phyloP scores from a whole-genome alignment of 768 basidiomycete species.

The Nevesoporus exiguus region DNA sequence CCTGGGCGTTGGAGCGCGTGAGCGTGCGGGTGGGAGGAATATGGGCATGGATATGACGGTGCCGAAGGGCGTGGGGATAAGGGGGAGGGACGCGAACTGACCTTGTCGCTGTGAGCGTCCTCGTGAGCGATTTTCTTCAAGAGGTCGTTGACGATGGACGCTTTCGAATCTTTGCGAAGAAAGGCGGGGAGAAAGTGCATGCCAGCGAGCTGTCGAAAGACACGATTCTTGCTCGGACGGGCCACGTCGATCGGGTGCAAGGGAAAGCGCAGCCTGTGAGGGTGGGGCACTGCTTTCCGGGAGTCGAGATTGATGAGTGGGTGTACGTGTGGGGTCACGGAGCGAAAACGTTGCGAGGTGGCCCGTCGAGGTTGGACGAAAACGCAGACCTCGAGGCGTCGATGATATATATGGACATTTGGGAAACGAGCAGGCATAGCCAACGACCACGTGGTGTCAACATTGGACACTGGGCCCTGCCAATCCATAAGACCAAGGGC shows the following conservation, averaged over 20 bases:
- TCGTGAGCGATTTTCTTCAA: slow-evolving; percentile 21
- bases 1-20: slow-evolving; percentile 9
- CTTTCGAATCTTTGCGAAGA: slow-evolving; percentile 27
- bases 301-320: slow-evolving; percentile 4
- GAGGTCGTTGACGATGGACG: slow-evolving; percentile 21
- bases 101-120: slow-evolving; percentile 23
- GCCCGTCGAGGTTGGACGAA: slow-evolving; percentile 10
- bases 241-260: slow-evolving; percentile 7
- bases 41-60: too few relatives aligned
- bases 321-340: not conserved
- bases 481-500: too few relatives aligned
- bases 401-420: slow-evolving; percentile 11
- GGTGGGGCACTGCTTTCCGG: slow-evolving; percentile 10
- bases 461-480: too few relatives aligned
- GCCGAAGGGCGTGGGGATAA: not conserved
- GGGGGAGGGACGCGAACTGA: slow-evolving; percentile 3
- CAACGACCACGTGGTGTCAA: slow-evolving; percentile 3
- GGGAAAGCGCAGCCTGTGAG: slow-evolving; percentile 8
- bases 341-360: slow-evolving; percentile 13
- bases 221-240: slow-evolving; percentile 1
- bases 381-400: slow-evolving; percentile 15
- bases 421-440: not conserved
- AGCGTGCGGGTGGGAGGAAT: not conserved
- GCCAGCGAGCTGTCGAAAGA: slow-evolving; percentile 5
- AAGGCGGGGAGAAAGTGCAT: slow-evolving; percentile 29